phyloP scores from a whole-genome alignment of 2,329 filamentous ascomycete species.

The Tolypocladium tropicale region DNA sequence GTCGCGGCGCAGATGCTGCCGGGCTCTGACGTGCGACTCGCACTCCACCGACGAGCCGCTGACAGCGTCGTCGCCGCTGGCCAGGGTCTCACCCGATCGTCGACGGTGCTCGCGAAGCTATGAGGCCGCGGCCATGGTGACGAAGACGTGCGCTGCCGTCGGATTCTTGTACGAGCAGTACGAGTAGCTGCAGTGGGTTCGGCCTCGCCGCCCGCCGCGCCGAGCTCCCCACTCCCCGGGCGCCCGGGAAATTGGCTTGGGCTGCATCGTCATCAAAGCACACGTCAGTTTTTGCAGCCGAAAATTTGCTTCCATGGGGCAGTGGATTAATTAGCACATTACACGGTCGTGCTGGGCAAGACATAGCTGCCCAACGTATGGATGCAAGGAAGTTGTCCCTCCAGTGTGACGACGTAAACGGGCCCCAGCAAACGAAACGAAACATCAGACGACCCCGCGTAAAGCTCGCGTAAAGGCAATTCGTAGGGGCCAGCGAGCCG shows the following conservation, averaged over 20 bases:
- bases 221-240: not conserved
- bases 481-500: too few species aligned
- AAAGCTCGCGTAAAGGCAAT: not conserved
- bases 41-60: not conserved
- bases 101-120: not conserved
- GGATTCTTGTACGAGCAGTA: too few species aligned
- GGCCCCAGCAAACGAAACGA: too few species aligned
- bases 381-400: too few species aligned
- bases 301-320: not conserved
- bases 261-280: not conserved
- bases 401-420: too few species aligned
- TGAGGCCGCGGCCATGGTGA: not conserved
- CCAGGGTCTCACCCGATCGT: not conserved
- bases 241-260: not conserved
- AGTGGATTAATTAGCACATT: not conserved
- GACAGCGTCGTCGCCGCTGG: not conserved
- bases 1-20: not conserved
- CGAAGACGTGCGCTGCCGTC: not conserved
- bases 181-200: too few species aligned
- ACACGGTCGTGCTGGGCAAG: not conserved
- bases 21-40: too few species aligned
- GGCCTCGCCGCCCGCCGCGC: not conserved
- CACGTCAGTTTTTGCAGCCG: not conserved
- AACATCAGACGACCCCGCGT: too few species aligned
- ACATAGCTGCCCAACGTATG: too few species aligned